Conservation (phyloP, 768 basidiomycete species). For the Hygrophorus russula region DNA sequence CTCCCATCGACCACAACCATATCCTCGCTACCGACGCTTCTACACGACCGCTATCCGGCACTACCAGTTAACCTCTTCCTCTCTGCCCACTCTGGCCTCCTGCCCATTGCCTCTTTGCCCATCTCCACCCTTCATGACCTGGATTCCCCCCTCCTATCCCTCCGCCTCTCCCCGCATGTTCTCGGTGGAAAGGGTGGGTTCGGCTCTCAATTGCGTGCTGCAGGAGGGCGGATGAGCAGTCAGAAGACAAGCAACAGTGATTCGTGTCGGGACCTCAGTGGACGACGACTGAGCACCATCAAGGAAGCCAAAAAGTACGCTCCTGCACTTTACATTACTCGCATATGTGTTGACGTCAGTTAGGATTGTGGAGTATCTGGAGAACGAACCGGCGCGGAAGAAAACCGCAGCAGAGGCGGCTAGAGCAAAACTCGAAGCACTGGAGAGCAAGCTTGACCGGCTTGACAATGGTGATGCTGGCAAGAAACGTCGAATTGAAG, state of each 20-base stretch:
- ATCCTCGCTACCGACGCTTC: slow-evolving; percentile 27
- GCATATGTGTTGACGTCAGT: neutral
- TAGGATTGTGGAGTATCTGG: slow-evolving; percentile 80
- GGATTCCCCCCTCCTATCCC: slow-evolving; percentile 40
- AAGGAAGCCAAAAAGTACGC: slow-evolving; percentile 93
- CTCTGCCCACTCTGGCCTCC: slow-evolving; percentile 15
- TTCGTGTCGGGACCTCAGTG: slow-evolving; percentile 86
- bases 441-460: slow-evolving; percentile 73
- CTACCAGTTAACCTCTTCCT: slow-evolving; percentile 32
- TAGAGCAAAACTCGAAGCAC: slow-evolving; percentile 70
- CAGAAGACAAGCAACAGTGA: slow-evolving; percentile 95
- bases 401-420: slow-evolving; percentile 70
- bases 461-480: slow-evolving; percentile 28
- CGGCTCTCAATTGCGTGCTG: slow-evolving; percentile 90
- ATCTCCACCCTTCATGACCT: slow-evolving; percentile 8
- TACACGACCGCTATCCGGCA: slow-evolving; percentile 35
- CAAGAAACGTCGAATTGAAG: slow-evolving; percentile 88
- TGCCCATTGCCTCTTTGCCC: slow-evolving; percentile 15
- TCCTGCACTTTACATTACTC: neutral
- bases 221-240: slow-evolving; percentile 94
- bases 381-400: slow-evolving; percentile 70
- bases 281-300: slow-evolving; percentile 82
- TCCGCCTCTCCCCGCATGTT: slow-evolving; percentile 66
- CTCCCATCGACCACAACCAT: slow-evolving; percentile 30
- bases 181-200: slow-evolving; percentile 96